Percentiles rank a stretch among this genome's conserved stretches.
Conservation (phyloP, 2,329 filamentous ascomycete genomes). For the Curvularia lunata region DNA sequence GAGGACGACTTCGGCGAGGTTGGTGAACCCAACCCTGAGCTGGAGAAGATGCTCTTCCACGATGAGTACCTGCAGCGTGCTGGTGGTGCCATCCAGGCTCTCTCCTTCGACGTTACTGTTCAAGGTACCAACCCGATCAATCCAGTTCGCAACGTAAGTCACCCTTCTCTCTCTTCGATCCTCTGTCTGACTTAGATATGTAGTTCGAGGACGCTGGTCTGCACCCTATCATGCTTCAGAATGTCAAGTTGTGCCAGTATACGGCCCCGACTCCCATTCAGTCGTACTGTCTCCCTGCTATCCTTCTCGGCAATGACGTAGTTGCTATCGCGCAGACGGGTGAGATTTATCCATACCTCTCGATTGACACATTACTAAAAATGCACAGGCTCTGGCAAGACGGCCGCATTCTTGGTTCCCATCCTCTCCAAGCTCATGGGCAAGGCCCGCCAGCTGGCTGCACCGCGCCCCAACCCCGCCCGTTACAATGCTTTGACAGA, state of each 20-base stretch:
- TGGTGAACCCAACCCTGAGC: conserved; percentile 70
- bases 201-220: conserved; percentile 78
- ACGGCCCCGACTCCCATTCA: conserved; percentile 82
- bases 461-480: conserved; percentile 71
- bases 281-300: conserved; percentile 79
- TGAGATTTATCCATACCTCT: conserved; percentile 53
- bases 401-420: conserved; percentile 87
- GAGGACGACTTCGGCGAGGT: conserved; percentile 85
- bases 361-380: conserved; percentile 10
- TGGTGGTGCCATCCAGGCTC: conserved; percentile 70
- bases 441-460: conserved; percentile 87
- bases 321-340: conserved; percentile 93
- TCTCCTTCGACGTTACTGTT: conserved; percentile 58
- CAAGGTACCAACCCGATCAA: conserved; percentile 56
- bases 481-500: conserved; percentile 60
- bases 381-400: conserved; percentile 88
- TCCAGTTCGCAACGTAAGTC: conserved; percentile 59
- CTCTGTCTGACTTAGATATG: conserved; percentile 3
- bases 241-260: conserved; percentile 77
- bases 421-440: conserved; percentile 93
- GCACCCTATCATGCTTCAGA: conserved; percentile 82
- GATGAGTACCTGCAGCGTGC: conserved; percentile 57
- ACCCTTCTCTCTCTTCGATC: neutral
- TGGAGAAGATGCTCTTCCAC: conserved; percentile 79
- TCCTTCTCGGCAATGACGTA: conserved; percentile 77